These are phyloP conservation scores for Maudiozyma saulgeensis DNA, from an alignment of 805 yeast species.

Conservation along the genomic window DNA sequence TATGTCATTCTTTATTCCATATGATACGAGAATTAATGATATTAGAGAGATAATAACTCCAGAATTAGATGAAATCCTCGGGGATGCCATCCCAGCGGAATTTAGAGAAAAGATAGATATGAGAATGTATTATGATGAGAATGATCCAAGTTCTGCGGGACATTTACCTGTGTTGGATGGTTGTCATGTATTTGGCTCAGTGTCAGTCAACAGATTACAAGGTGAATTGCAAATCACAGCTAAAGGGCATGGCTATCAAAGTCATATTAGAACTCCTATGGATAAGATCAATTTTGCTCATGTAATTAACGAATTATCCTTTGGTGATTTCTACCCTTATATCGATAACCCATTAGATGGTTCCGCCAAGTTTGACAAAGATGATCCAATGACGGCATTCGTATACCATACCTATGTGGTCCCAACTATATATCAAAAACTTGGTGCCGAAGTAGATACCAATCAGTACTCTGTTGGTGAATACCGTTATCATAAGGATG, in stretches of 20 bases:
- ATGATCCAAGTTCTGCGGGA: constrained; percentile 19
- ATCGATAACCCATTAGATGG: constrained; percentile 81
- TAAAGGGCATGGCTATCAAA: constrained; percentile 56
- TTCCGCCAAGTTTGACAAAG: constrained; percentile 47
- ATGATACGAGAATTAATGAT: constrained; percentile 36
- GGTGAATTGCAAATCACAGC: constrained; percentile 85
- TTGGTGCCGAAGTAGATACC: constrained; percentile 69
- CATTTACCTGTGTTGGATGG: constrained; percentile 50
- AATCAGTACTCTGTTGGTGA: constrained; percentile 75
- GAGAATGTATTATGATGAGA: constrained; percentile 17
- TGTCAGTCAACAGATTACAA: constrained; percentile 75
- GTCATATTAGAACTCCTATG: constrained; percentile 33
- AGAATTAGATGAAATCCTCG: constrained; percentile 56
- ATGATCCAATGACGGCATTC: constrained; percentile 40
- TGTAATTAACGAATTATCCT: constrained; percentile 76
- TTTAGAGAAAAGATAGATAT: constrained; percentile 38
- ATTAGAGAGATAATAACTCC: constrained; percentile 44
- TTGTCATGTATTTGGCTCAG: constrained; percentile 76
- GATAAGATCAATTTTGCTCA: constrained; percentile 71
- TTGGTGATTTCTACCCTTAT: constrained; percentile 82
- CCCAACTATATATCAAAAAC: constrained; percentile 63
- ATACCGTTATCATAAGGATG: constrained; percentile 28
- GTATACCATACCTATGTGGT: constrained; percentile 70
- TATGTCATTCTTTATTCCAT: constrained; percentile 46
- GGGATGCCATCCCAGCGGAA: constrained; percentile 57